phyloP scores from a whole-genome alignment of 805 yeast genomes.

The Debaryomyces hansenii region DNA sequence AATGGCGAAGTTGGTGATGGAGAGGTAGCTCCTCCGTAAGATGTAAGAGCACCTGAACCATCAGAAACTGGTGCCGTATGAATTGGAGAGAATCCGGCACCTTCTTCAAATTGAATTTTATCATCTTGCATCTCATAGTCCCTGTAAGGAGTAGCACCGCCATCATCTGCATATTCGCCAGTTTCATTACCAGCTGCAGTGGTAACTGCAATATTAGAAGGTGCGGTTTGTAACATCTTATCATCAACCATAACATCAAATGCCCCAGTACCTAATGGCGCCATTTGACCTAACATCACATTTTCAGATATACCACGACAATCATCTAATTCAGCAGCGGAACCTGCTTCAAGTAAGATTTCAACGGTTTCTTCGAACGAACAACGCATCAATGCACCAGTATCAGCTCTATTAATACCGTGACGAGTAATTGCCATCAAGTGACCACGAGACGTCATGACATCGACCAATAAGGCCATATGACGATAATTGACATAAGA shows the following conservation, averaged over 20 bases:
- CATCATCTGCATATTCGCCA: conserved; percentile 39
- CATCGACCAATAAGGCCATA: conserved; percentile 95
- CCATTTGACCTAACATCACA: conserved; percentile 96
- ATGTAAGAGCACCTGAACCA: conserved; percentile 80
- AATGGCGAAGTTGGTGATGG: conserved; percentile 58
- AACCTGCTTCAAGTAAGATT: conserved; percentile 95
- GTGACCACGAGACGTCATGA: conserved; percentile 98
- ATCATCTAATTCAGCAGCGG: conserved; percentile 95
- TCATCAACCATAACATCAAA: conserved; percentile 96
- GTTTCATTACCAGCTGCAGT: conserved; percentile 27
- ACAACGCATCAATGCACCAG: conserved; percentile 99
- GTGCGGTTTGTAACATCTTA: conserved; percentile 67
- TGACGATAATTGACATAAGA: conserved; percentile 98
- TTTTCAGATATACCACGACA: conserved; percentile 99
- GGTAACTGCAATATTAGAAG: conserved; percentile 46
- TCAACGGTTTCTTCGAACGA: conserved; percentile 99
- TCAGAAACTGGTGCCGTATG: conserved; percentile 83
- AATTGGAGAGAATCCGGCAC: conserved; percentile 89
- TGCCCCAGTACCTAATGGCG: conserved; percentile 98
- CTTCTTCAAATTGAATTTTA: conserved; percentile 63
- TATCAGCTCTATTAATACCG: conserved; percentile 97
- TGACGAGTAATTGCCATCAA: conserved; percentile 99
- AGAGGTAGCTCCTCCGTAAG: conserved; percentile 70
- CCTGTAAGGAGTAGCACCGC: conserved; percentile 92
- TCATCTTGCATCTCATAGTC: conserved; percentile 61